Base-by-base conservation (phyloP, 2,329 filamentous ascomycete species). In the Paraphoma sp. region DNA sequence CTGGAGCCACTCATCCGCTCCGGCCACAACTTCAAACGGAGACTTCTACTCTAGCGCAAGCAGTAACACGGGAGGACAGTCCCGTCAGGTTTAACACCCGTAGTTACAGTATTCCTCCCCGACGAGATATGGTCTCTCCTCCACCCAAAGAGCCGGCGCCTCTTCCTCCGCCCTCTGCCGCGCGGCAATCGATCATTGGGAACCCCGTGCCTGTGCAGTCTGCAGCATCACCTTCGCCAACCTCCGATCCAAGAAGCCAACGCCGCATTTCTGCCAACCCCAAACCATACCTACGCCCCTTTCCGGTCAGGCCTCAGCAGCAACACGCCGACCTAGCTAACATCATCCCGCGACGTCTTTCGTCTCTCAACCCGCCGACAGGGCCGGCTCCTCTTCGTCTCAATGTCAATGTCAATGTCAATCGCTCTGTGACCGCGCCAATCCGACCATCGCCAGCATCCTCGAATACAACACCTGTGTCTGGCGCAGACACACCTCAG, bases 231-330 rank as follows among this genome's bases (percentile, higher is more conserved):
- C 54, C 59, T 23, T 59, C 56, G 28, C 54, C 56, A 38, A 54
- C 54, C 38, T 53, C 49, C 8, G 54, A 62, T 40, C 41, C 46
- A 11, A 64, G 59, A 18, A 51, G 58, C 11, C 56, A 63, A 29
- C 68, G 63, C 28, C 69, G 74, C n/a, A 59, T 72, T 9, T 73
- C 73, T 23, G 63, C 68, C 30, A 70, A 67, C 6, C 71, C 74
- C 2, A 77, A 76, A 54, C 73, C 74, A 12, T 75, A 74, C 44
- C 57, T 76, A 17, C 69, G 72, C 29, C 74, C 74, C 3, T 67
- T 77, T 12, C 75, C 75, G 4, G 68, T 77, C 4, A 65, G 74
- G 4, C 69, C 72, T 1, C 70, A 73, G 50, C 60, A 69, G 9
- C 71, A 73, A 48, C 68, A 71, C 41, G 47, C 62, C 10, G 69